These are phyloP conservation scores for Hawksworthiomyces lignivorus DNA, from an alignment of 2,329 filamentous ascomycete genomes.

Conservation along the genomic window DNA sequence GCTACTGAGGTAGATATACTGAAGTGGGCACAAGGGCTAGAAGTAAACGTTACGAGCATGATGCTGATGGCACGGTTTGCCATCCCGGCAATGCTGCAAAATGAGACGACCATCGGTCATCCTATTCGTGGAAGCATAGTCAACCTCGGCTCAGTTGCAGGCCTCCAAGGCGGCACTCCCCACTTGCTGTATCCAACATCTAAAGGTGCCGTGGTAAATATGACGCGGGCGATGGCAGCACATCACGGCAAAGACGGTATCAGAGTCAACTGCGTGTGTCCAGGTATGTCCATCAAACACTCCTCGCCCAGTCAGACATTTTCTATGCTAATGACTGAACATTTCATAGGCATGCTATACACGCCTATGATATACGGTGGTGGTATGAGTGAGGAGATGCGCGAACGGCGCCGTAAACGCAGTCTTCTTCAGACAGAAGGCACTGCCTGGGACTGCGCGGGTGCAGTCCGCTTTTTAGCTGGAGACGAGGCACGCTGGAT, in stretches of 20 bases:
- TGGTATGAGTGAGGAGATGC: not conserved
- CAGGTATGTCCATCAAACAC: constrained; percentile 21
- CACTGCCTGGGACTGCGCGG: not conserved
- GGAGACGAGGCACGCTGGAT: not conserved
- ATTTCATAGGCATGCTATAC: constrained; percentile 32
- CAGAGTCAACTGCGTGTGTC: constrained; percentile 41
- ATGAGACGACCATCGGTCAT: constrained; percentile 52
- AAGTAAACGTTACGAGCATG: constrained; percentile 59
- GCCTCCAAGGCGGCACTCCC: constrained; percentile 36
- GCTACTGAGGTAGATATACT: constrained; percentile 53
- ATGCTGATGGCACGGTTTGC: constrained; percentile 56
- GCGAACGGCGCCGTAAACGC: not conserved
- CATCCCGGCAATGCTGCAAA: constrained; percentile 51
- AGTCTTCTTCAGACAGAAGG: not conserved
- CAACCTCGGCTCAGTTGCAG: constrained; percentile 56
- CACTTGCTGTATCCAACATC: constrained; percentile 37
- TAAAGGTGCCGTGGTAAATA: constrained; percentile 41
- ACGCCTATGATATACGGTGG: constrained; percentile 34
- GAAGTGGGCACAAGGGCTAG: constrained; percentile 47
- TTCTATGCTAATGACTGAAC: no score
- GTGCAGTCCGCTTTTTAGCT: not conserved
- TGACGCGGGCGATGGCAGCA: constrained; percentile 44
- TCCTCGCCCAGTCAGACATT: no score
- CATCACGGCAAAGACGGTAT: constrained; percentile 42
- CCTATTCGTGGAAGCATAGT: constrained; percentile 32